Percentiles rank a stretch among this genome's conserved stretches.
These are phyloP conservation scores for Exidia glandulosa DNA, from an alignment of 768 basidiomycete species.

Conservation along the genomic window DNA sequence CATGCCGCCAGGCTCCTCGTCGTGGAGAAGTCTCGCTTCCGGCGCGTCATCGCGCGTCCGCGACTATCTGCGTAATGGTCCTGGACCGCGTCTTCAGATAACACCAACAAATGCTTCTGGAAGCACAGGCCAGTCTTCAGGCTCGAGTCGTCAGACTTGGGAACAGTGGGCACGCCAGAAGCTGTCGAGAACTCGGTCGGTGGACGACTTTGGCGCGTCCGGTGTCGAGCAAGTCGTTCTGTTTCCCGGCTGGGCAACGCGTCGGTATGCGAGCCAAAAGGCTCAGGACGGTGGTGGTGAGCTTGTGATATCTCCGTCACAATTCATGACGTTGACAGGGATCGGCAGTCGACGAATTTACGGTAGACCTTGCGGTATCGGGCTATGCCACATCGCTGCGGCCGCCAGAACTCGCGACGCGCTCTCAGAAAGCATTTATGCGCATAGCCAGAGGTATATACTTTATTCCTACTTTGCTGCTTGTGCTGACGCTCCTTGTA, in stretches of 20 bases:
- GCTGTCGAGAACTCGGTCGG: slow-evolving; percentile 23
- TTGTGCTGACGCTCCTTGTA: slow-evolving; percentile 17
- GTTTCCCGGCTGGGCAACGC: slow-evolving; percentile 77
- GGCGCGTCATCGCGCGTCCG: not conserved
- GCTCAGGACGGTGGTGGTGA: not conserved
- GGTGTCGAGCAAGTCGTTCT: slow-evolving; percentile 39
- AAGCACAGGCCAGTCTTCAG: slow-evolving; percentile 15
- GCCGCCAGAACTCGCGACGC: slow-evolving; percentile 47
- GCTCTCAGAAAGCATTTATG: slow-evolving; percentile 69
- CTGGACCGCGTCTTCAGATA: slow-evolving; percentile 2
- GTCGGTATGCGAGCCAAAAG: slow-evolving; percentile 25
- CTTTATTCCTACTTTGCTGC: not conserved
- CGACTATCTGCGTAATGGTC: not conserved
- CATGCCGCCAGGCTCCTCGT: not conserved
- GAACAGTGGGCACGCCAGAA: slow-evolving; percentile 55
- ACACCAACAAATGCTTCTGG: too few relatives aligned
- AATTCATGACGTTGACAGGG: not conserved
- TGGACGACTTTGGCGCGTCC: slow-evolving; percentile 13
- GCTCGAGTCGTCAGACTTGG: slow-evolving; percentile 46
- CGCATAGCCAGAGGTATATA: slow-evolving; percentile 61
- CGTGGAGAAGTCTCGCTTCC: not conserved
- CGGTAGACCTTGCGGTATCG: slow-evolving; percentile 62
- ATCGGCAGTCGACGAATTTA: slow-evolving; percentile 39
- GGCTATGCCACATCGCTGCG: slow-evolving; percentile 61
- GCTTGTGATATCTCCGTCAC: not conserved